A percentile compares a stretch with the other conserved stretches of the same genome.
phyloP scores from a whole-genome alignment of 2,329 filamentous ascomycete species.

The Botrytis fabae region DNA sequence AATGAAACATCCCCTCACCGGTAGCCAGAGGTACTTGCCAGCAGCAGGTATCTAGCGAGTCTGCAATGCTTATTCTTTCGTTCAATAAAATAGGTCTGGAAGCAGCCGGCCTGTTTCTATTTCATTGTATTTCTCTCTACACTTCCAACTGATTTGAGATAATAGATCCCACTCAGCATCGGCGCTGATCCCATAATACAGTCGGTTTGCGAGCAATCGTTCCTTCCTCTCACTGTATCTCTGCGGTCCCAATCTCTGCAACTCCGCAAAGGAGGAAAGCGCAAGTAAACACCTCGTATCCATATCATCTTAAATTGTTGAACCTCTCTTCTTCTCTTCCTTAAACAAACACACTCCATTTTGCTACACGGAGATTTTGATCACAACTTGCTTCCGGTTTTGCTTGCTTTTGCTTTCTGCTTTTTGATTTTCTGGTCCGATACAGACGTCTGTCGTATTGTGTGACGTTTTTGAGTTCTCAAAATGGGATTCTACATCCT shows the following conservation, averaged over 20 bases:
- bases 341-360: slow-evolving; percentile 11
- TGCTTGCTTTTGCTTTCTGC: slow-evolving; percentile 18
- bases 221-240: background rate
- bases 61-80: background rate
- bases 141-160: background rate
- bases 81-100: background rate
- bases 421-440: slow-evolving; percentile 7
- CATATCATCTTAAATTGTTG: background rate
- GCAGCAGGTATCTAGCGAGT: background rate
- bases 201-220: background rate
- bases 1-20: background rate
- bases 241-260: background rate
- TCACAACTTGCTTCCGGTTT: slow-evolving; percentile 22
- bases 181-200: background rate
- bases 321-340: background rate
- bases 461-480: slow-evolving; percentile 13
- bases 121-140: background rate
- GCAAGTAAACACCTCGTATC: background rate
- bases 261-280: background rate
- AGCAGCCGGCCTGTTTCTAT: too few relatives aligned
- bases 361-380: slow-evolving; percentile 20
- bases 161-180: background rate
- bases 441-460: slow-evolving; percentile 13
- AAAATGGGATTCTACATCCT: slow-evolving; percentile 10
- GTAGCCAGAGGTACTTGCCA: slow-evolving; percentile 59